A percentile compares a stretch with the other conserved stretches of the same genome.
phyloP scores from a whole-genome alignment of 1,139 yeast genomes.

The Pneumocystis canis region DNA sequence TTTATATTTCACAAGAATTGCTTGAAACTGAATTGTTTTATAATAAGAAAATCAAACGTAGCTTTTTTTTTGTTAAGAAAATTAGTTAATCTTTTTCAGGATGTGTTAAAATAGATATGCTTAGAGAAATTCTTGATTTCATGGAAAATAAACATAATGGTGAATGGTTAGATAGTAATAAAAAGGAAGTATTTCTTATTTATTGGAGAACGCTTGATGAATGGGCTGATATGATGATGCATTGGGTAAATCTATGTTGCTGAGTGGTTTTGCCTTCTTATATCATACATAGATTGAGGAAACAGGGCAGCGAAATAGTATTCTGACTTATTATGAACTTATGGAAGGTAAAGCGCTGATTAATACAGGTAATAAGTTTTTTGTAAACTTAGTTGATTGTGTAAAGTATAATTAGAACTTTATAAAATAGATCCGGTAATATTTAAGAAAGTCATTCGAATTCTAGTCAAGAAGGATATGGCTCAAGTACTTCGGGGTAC shows the following conservation, averaged over 20 bases:
- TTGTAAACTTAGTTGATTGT: constrained; percentile 17
- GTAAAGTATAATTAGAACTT: constrained; percentile 28
- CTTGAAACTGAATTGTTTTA: constrained; percentile 29
- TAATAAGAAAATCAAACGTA: constrained; percentile 37
- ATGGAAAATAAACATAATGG: constrained; percentile 45
- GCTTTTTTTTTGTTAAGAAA: constrained; percentile 21
- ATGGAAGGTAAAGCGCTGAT: constrained; percentile 46
- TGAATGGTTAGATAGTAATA: constrained; percentile 31
- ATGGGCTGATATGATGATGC: constrained; percentile 52
- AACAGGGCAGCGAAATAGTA: constrained; percentile 64
- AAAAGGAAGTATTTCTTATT: constrained; percentile 26
- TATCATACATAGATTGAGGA: constrained; percentile 33
- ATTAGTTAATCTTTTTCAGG: constrained; percentile 21
- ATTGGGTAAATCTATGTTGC: constrained; percentile 31
- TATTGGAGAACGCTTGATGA: constrained; percentile 62
- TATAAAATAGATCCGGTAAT: constrained; percentile 46
- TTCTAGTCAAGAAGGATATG: constrained; percentile 49
- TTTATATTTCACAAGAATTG: constrained; percentile 24
- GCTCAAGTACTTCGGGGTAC: constrained; percentile 53
- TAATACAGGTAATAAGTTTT: constrained; percentile 11
- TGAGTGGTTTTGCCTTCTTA: constrained; percentile 20
- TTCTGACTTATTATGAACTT: constrained; percentile 72
- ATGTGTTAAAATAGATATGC: constrained; percentile 40
- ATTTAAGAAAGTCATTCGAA: constrained; percentile 41
- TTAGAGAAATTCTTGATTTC: constrained; percentile 40